Evolutionary conservation across 192 early-diverging fungal genomes (phyloP).

Genomic region (Podila horticola): DNA sequence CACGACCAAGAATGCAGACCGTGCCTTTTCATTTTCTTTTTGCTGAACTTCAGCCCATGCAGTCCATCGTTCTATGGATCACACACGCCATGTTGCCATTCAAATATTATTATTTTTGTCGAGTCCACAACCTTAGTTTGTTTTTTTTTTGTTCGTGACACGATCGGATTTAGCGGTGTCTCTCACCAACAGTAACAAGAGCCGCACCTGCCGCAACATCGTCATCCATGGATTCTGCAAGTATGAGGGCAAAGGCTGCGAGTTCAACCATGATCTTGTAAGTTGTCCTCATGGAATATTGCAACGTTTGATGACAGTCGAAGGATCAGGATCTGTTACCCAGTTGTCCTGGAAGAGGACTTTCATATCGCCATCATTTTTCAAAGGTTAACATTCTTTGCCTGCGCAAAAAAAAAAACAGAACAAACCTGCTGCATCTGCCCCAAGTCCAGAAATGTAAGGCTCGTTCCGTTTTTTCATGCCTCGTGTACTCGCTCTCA

Average conservation of each 20-base stretch:
- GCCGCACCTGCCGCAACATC: constrained; percentile 77
- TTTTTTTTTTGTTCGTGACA: not conserved
- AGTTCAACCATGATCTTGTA: constrained; percentile 83
- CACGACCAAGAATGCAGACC: not conserved
- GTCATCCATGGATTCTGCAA: constrained; percentile 89
- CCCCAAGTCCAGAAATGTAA: constrained; percentile 47
- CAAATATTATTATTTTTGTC: too few relatives aligned
- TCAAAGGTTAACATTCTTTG: too few relatives aligned
- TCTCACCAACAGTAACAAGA: constrained; percentile 54
- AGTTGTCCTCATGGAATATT: constrained; percentile 19
- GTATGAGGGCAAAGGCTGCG: constrained; percentile 84
- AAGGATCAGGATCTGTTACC: not conserved
- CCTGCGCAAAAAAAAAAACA: constrained; percentile 2
- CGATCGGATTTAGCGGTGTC: constrained; percentile 31
- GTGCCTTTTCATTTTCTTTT: not conserved
- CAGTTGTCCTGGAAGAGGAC: not conserved
- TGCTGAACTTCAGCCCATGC: not conserved
- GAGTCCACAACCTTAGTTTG: too few relatives aligned
- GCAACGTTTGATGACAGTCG: not conserved
- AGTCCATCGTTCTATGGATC: too few relatives aligned
- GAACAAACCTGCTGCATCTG: constrained; percentile 36
- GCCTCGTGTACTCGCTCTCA: too few relatives aligned
- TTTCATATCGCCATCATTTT: too few relatives aligned
- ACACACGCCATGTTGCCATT: too few relatives aligned
- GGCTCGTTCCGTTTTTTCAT: not conserved